Evolutionary conservation across 768 basidiomycete species (phyloP), one percentile per base, ranked within the genome.

Genomic region (Panaeolus papilionaceus): DNA sequence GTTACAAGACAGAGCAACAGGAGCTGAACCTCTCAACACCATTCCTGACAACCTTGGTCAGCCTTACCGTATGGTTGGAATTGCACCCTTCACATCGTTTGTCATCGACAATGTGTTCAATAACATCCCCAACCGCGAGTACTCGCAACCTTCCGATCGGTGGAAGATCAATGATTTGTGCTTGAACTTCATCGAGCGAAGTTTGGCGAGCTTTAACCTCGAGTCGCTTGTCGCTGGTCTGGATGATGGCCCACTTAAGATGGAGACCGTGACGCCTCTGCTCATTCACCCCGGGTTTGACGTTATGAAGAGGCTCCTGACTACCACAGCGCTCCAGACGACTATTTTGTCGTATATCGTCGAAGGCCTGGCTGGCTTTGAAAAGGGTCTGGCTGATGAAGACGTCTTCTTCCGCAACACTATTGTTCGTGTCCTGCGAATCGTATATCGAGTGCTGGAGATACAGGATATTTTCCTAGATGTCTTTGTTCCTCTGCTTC

Each of bases 391-490:
- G 28, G 86, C 90, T 0, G 86, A 87, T 18, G 90, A 92, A 62
- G 85, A 94, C 75, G 85, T 89, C 0, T 89, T 84, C 74, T 93
- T 94, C 80, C 84, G 85, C 39, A 85, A 84, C 61, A 92, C 93
- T 3, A 91, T 98, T 69, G 80, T 90, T 20, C 92, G 95, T 14
- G 87, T 93, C 7, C 82, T 99, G 40, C 84, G 96, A 64, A 94
- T 97, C 69, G 83, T 94, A 16, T 86, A 89, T 68, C 90, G 95
- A 0, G 85, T 92, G 0, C 81, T 98, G 66, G 93, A 95, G 69
- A 85, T 95, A 33, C 96, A 99, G 74, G 90, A 92, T 62, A 86
- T 95, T 65, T 98, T 96, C 82, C 83, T 96, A 47, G 95, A 98
- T 65, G 89, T 96, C 26, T 86, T 97, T 62, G 80, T 97, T 3